Evolutionary conservation across 495 filamentous ascomycete genomes (phyloP).

Genomic region (Penicillium odoratum): DNA sequence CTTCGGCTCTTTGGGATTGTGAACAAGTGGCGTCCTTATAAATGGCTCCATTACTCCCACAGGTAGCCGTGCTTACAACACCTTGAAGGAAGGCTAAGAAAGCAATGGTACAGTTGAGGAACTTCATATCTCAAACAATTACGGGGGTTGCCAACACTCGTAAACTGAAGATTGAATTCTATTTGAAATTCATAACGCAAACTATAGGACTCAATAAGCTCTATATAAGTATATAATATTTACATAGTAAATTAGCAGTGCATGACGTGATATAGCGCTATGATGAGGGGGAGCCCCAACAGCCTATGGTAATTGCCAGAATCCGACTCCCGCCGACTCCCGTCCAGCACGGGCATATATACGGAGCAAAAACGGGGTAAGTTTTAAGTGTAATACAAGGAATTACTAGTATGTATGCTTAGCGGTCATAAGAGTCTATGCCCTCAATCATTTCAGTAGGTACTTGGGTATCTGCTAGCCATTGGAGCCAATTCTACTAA

Average conservation of each 20-base stretch:
- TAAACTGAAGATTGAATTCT: background rate
- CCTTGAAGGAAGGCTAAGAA: background rate
- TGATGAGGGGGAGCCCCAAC: background rate
- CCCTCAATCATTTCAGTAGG: too few relatives aligned
- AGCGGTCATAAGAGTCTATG: too few relatives aligned
- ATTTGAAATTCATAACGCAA: background rate
- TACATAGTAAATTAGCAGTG: background rate
- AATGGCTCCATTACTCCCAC: background rate
- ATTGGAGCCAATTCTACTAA: background rate
- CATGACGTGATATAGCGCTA: constrained; percentile 4
- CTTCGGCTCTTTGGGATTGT: background rate
- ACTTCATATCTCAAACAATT: background rate
- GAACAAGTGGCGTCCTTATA: background rate
- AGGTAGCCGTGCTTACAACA: background rate
- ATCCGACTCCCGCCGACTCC: constrained; percentile 1
- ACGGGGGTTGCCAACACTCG: background rate
- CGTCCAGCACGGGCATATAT: background rate
- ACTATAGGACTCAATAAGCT: background rate
- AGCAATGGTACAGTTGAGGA: background rate
- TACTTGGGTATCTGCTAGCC: too few relatives aligned
- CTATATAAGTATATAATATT: background rate
- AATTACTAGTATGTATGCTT: background rate
- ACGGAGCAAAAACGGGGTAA: background rate
- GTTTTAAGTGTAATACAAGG: background rate
- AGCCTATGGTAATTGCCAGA: background rate